Evolutionary conservation across 306 rosid species (phyloP).

Genomic region (Gastrolobium villosum): DNA sequence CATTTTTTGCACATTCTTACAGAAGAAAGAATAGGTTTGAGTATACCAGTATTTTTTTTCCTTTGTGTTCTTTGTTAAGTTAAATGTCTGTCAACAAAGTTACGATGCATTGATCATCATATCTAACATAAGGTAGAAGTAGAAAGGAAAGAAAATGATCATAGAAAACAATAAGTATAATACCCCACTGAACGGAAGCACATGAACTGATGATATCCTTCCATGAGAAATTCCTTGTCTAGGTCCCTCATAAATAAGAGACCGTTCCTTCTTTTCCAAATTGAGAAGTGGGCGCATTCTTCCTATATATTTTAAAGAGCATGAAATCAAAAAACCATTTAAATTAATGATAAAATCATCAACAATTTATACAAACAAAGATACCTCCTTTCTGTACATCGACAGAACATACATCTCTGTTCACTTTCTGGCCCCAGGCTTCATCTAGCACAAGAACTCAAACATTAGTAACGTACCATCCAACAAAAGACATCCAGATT

Average conservation of each 20-base stretch:
- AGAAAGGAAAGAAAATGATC: slow-evolving; percentile 35
- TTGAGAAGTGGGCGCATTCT: slow-evolving; percentile 75
- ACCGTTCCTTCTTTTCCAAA: slow-evolving; percentile 88
- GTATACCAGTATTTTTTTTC: not conserved
- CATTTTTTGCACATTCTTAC: not conserved
- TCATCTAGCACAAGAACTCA: slow-evolving; percentile 66
- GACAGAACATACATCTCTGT: slow-evolving; percentile 66
- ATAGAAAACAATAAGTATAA: slow-evolving; percentile 32
- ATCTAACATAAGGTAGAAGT: slow-evolving; percentile 37
- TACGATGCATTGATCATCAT: slow-evolving; percentile 31
- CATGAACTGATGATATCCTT: slow-evolving; percentile 61
- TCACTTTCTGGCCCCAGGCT: slow-evolving; percentile 67
- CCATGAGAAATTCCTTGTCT: slow-evolving; percentile 65
- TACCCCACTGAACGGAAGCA: slow-evolving; percentile 70
- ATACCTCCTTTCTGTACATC: slow-evolving; percentile 86
- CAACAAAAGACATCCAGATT: slow-evolving; percentile 15
- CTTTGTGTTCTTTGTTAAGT: not conserved
- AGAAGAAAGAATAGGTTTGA: not conserved
- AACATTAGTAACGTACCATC: slow-evolving; percentile 40
- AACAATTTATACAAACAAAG: slow-evolving; percentile 40
- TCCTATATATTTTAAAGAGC: slow-evolving; percentile 60
- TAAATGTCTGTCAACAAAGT: slow-evolving; percentile 5
- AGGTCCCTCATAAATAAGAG: slow-evolving; percentile 71
- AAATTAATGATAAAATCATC: slow-evolving; percentile 41
- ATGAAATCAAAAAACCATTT: slow-evolving; percentile 40